Percentiles rank a stretch among this genome's conserved stretches.
Evolutionary conservation across 2,329 filamentous ascomycete species (phyloP).

Genomic region (Beauveria varroae): DNA sequence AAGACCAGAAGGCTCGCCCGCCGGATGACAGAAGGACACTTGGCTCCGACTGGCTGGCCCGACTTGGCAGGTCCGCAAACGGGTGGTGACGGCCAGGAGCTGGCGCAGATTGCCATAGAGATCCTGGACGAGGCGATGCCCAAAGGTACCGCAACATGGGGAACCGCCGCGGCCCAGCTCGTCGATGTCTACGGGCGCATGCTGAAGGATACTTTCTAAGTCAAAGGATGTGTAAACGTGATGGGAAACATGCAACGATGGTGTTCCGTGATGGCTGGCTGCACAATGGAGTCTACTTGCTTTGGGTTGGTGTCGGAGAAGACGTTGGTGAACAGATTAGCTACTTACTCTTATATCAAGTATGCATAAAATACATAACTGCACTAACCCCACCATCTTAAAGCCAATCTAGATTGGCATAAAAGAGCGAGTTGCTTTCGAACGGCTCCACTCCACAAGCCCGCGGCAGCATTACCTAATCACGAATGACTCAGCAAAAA

Average conservation of each 20-base stretch:
- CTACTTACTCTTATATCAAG: neutral
- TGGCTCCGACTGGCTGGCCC: conserved; percentile 19
- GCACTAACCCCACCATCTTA: neutral
- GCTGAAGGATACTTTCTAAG: conserved; percentile 16
- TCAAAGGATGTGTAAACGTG: neutral
- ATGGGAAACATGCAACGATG: neutral
- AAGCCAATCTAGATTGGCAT: neutral
- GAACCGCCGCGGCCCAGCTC: conserved; percentile 21
- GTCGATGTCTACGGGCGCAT: conserved; percentile 20
- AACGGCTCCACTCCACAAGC: neutral
- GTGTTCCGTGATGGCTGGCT: neutral
- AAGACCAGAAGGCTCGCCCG: conserved; percentile 19
- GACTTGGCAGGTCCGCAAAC: neutral
- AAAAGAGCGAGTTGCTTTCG: neutral
- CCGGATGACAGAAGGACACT: conserved; percentile 18
- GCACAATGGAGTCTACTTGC: neutral
- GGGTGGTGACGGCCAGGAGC: conserved; percentile 16
- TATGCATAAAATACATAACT: conserved; percentile 8
- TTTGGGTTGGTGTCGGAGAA: neutral
- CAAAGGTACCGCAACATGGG: conserved; percentile 24
- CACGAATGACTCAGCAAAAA: conserved; percentile 7
- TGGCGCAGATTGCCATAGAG: conserved; percentile 27
- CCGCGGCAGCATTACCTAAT: conserved; percentile 24
- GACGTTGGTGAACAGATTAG: no score
- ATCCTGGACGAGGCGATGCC: conserved; percentile 22